Evolutionary conservation across 2,329 filamentous ascomycete species (phyloP).

Genomic region (Diaporthe sp.): DNA sequence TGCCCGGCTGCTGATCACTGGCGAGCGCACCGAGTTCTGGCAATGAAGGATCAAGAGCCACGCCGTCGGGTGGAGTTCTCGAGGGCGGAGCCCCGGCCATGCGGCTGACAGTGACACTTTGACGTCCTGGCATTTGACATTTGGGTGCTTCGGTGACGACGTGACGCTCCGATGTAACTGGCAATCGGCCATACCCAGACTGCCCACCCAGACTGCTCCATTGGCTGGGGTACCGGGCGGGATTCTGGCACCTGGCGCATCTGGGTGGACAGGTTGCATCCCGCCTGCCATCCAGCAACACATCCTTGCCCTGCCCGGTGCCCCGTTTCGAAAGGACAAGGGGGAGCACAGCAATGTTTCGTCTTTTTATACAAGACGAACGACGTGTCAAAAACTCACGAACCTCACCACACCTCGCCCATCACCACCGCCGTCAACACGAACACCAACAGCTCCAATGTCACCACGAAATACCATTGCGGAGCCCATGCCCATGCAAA

Average conservation of each 20-base stretch:
- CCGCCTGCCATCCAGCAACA: conserved; percentile 29
- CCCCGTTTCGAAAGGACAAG: conserved; percentile 26
- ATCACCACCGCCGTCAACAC: neutral
- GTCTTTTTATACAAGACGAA: conserved; percentile 25
- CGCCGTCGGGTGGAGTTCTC: neutral
- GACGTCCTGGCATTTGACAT: neutral
- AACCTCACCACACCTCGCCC: conserved; percentile 16
- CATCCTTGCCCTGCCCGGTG: conserved; percentile 18
- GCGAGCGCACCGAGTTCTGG: neutral
- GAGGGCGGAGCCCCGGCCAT: neutral
- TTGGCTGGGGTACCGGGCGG: conserved; percentile 4
- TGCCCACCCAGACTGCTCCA: conserved; percentile 7
- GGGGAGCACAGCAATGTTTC: conserved; percentile 11
- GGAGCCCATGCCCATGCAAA: neutral
- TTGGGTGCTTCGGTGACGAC: conserved; percentile 20
- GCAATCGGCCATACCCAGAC: conserved; percentile 14
- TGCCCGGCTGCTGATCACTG: conserved; percentile 1
- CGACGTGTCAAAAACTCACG: conserved; percentile 31
- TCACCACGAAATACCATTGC: conserved; percentile 15
- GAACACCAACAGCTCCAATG: conserved; percentile 3
- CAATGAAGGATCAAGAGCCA: neutral
- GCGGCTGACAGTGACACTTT: neutral
- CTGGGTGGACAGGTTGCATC: conserved; percentile 30
- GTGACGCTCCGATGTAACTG: conserved; percentile 23
- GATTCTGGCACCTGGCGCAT: conserved; percentile 10